Percentiles rank a stretch among this genome's conserved stretches.
phyloP scores from a whole-genome alignment of 2,329 filamentous ascomycete genomes.

The Erysiphe pulchra region DNA sequence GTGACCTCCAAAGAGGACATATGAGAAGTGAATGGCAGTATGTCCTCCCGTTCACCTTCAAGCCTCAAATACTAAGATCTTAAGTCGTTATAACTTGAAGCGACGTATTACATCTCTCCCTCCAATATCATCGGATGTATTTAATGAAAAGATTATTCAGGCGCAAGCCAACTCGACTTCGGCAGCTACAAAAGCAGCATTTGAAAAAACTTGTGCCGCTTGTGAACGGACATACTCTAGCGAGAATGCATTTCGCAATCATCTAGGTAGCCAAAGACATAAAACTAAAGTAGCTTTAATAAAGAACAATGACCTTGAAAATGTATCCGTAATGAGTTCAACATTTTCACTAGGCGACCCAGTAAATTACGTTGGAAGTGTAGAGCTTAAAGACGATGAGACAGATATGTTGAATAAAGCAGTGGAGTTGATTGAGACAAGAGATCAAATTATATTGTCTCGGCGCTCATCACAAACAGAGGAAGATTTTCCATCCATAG shows the following conservation, averaged over 20 bases:
- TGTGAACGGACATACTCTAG: conserved; percentile 91
- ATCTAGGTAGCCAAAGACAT: conserved; percentile 77
- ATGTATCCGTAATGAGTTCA: conserved; percentile 65
- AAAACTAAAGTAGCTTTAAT: conserved; percentile 34
- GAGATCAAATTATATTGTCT: no score
- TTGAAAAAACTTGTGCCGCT: conserved; percentile 55
- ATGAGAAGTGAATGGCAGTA: conserved; percentile 99
- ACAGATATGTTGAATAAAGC: conserved; percentile 37
- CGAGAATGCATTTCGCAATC: conserved; percentile 86
- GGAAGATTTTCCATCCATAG: not conserved
- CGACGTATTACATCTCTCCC: conserved; percentile 74
- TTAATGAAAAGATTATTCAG: conserved; percentile 84
- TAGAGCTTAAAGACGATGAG: conserved; percentile 16
- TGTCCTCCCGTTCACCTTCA: conserved; percentile 17
- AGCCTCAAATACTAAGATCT: not conserved
- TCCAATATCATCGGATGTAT: conserved; percentile 74
- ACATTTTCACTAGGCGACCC: conserved; percentile 74
- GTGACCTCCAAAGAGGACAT: conserved; percentile 76
- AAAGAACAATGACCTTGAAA: conserved; percentile 28
- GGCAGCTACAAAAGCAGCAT: conserved; percentile 68
- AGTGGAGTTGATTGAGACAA: not conserved
- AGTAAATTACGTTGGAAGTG: conserved; percentile 12
- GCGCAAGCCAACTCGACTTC: conserved; percentile 66
- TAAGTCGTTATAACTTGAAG: conserved; percentile 83
- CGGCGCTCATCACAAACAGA: not conserved